Evolutionary conservation across 208 protist species (phyloP).

Genomic region (Crithidia acanthocephali): DNA sequence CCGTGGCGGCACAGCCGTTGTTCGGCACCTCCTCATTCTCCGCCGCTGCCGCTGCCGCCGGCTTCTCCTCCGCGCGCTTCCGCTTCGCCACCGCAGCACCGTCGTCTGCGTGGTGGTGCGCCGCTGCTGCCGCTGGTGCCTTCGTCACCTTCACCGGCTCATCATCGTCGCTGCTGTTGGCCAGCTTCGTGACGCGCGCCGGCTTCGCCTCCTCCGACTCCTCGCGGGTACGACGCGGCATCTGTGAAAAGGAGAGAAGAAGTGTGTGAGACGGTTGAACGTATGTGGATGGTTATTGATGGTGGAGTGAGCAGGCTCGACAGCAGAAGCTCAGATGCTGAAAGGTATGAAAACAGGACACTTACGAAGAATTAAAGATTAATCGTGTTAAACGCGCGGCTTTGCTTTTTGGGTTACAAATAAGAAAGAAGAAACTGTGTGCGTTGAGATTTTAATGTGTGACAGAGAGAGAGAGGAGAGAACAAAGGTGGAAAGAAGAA

Average conservation of each 20-base stretch:
- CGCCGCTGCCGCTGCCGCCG: not conserved
- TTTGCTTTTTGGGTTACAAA: no score
- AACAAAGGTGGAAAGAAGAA: no score
- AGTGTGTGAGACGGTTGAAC: not conserved
- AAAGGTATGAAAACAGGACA: no score
- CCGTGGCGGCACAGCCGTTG: constrained; percentile 66
- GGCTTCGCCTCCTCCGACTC: constrained; percentile 36
- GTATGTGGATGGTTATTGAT: not conserved
- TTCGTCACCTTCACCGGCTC: constrained; percentile 45
- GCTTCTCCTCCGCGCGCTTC: constrained; percentile 27
- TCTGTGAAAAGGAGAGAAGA: not conserved
- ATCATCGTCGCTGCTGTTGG: constrained; percentile 42
- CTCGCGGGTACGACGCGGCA: constrained; percentile 36
- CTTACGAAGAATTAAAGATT: no score
- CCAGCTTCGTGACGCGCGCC: constrained; percentile 29
- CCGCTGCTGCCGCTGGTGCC: not conserved
- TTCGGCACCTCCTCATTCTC: constrained; percentile 54
- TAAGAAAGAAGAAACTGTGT: no score
- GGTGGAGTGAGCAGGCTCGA: no score
- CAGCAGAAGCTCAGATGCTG: no score
- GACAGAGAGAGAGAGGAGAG: no score
- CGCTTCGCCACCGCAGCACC: constrained; percentile 9
- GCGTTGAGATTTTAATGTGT: no score
- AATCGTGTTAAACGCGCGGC: no score
- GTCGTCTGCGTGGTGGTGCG: not conserved